These are phyloP conservation scores for Medicago lupulina DNA, from an alignment of 306 rosid genomes.

Conservation along the genomic window DNA sequence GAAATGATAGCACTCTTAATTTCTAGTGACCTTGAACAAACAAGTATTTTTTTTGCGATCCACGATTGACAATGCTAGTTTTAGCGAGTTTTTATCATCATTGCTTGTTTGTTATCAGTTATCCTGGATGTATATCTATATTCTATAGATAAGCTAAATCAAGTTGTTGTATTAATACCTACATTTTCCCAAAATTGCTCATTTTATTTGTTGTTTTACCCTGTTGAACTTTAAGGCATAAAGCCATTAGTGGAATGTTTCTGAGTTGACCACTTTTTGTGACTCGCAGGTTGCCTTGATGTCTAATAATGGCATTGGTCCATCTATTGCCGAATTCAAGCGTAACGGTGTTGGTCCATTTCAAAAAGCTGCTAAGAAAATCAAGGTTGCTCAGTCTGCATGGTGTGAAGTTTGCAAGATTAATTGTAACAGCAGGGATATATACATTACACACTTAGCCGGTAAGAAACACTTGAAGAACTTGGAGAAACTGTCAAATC, in stretches of 20 bases:
- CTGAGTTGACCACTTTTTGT: not conserved
- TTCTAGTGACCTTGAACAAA: not conserved
- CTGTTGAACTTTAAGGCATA: no score
- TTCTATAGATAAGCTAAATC: not conserved
- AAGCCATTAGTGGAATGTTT: constrained; percentile 3
- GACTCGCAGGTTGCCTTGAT: constrained; percentile 56
- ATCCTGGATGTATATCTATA: not conserved
- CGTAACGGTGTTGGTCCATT: constrained; percentile 43
- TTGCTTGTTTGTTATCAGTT: not conserved
- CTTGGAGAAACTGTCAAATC: constrained; percentile 48
- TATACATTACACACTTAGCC: constrained; percentile 52
- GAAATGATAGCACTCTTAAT: constrained; percentile 7
- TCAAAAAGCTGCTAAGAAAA: constrained; percentile 52
- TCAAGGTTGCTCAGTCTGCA: constrained; percentile 55
- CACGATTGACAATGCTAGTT: not conserved
- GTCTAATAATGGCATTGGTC: constrained; percentile 47
- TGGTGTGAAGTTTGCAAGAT: constrained; percentile 76
- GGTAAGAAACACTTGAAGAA: constrained; percentile 79
- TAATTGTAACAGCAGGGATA: constrained; percentile 62
- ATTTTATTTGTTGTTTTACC: not conserved
- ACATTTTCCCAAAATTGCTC: constrained; percentile 8
- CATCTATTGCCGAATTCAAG: constrained; percentile 53
- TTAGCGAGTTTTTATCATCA: not conserved
- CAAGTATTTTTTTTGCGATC: not conserved
- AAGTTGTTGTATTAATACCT: not conserved